Evolutionary conservation across 257 asterid genomes (phyloP).

Genomic region (Fraxinus anomala): DNA sequence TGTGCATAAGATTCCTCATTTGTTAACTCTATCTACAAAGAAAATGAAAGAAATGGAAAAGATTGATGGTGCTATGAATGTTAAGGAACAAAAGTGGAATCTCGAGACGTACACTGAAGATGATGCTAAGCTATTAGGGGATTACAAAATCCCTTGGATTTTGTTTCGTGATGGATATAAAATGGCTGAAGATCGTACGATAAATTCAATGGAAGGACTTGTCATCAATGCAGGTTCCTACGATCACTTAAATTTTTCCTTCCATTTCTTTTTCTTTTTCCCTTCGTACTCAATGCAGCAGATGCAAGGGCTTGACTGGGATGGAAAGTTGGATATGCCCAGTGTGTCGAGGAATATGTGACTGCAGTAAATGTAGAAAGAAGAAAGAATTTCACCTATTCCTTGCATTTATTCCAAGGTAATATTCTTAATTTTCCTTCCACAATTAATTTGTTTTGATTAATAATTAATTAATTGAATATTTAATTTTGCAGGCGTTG

Average conservation of each 20-base stretch:
- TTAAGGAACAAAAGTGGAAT: not conserved
- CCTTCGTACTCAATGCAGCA: not conserved
- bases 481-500: not conserved
- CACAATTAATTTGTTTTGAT: no score
- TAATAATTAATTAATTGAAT: no score
- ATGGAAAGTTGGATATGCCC: not conserved
- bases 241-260: no score
- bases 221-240: not conserved
- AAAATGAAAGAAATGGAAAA: not conserved
- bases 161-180: not conserved
- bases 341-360: not conserved
- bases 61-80: not conserved
- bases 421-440: no score
- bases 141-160: not conserved
- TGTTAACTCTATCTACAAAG: not conserved
- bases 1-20: not conserved
- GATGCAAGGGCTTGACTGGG: not conserved
- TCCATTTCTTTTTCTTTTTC: no score
- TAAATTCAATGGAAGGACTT: not conserved
- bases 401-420: no score
- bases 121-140: not conserved
- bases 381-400: not conserved
- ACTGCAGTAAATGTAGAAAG: not conserved
- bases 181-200: not conserved
- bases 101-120: not conserved